Percentiles rank a stretch among this genome's conserved stretches.
Conservation (phyloP, 371 early-diverging fungal genomes). For the Blakeslea trispora region DNA sequence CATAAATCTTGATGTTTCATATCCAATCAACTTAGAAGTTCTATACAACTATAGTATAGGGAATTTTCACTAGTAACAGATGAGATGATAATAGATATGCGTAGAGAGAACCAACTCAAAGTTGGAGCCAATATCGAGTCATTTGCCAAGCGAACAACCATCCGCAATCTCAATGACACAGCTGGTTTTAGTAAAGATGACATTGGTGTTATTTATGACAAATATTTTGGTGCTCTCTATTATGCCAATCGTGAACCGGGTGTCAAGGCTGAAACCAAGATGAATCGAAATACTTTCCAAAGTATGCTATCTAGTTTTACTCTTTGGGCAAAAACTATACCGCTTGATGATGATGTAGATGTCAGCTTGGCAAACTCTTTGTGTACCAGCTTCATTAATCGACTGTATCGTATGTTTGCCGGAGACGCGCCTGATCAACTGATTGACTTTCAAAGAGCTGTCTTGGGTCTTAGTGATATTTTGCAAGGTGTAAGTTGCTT, state of each 20-base stretch:
- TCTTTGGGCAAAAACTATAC: constrained; percentile 30
- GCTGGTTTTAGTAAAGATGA: constrained; percentile 85
- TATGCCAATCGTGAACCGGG: constrained; percentile 53
- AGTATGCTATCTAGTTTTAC: constrained; percentile 39
- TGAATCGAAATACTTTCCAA: constrained; percentile 42
- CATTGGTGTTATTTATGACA: constrained; percentile 86
- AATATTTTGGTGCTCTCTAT: constrained; percentile 82
- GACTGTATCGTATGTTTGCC: constrained; percentile 52
- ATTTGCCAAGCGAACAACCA: constrained; percentile 86
- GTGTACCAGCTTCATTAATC: constrained; percentile 37
- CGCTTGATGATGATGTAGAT: constrained; percentile 13
- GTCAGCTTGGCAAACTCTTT: constrained; percentile 6
- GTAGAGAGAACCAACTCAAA: constrained; percentile 86
- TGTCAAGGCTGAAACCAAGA: constrained; percentile 27
- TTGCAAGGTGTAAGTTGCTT: constrained; percentile 55
- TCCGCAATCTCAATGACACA: constrained; percentile 77
- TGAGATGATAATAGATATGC: constrained; percentile 76
- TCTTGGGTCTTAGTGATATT: constrained; percentile 73
- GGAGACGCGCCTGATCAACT: constrained; percentile 37
- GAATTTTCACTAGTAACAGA: constrained; percentile 88
- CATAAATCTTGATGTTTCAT: too few relatives aligned
- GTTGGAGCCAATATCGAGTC: constrained; percentile 92
- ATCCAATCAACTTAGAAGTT: background rate
- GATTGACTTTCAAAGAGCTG: constrained; percentile 73
- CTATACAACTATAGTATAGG: constrained; percentile 49